Base-by-base conservation (phyloP, 2,329 filamentous ascomycete genomes). In the Aureobasidium sp. region DNA sequence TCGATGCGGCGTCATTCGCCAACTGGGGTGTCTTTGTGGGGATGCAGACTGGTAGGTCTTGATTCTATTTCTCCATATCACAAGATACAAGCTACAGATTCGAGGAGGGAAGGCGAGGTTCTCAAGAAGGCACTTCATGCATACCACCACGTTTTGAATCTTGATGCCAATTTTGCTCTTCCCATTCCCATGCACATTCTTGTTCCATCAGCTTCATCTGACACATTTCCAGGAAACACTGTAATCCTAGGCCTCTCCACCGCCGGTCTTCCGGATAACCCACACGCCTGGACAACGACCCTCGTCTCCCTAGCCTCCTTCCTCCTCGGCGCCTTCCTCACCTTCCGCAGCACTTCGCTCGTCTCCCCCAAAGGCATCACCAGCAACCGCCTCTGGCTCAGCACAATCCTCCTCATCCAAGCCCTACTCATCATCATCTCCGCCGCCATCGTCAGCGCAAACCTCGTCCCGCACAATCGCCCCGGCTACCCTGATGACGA, bases 201-300 rank as follows among this genome's bases (percentile, higher is more conserved):
- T 31, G 6, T 15, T 7, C 2, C 8, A 45, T 23, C 37, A 15
- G 45, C 33, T 40, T n/a, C 15, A 19, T 54, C 46, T 54, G 31
- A 54, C 27, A 19, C 21, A 4, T 25, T 10, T 19, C 15, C 73
- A 75, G 82, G 83, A 40, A 86, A 86, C 70, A 85, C 83, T 10
- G 79, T 86, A 65, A 84, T 85, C 71, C 75, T 86, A 40, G 82
- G 80, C 19, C 79, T 86, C 23, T 82, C 82, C 60, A 79, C 81
- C 13, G 78, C 81, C 2, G 71, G 72, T 31, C 80, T 83, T 49
- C 81, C 74, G 21, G 74, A 73, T 17, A 71, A 81, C 61, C 79
- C 80, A 3, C 74, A 74, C 59, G 81, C 78, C 59, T 83, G 78
- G 80, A 71, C 79, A 55, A 80, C 77, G 61, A 80, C 79, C 2